These are phyloP conservation scores for Malania oleifera DNA, from an alignment of 164 flowering plant species.

Conservation along the genomic window DNA sequence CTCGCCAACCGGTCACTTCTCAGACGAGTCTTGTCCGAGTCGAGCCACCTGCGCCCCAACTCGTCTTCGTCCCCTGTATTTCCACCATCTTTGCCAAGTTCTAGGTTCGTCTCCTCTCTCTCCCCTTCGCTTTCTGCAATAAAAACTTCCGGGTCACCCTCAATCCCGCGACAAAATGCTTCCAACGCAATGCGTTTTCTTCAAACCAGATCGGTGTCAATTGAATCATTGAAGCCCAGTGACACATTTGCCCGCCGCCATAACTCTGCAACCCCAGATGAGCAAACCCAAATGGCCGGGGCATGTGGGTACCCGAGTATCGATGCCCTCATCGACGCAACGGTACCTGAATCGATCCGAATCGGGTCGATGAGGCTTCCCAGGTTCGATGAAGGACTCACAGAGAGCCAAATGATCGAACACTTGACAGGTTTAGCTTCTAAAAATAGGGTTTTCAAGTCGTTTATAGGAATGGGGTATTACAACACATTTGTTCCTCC, in stretches of 20 bases:
- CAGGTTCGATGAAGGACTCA: not conserved
- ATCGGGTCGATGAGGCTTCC: not conserved
- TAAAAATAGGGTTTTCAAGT: not conserved
- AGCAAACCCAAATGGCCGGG: not conserved
- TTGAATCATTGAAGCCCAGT: not conserved
- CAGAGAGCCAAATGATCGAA: constrained; percentile 3
- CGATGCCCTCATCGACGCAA: constrained; percentile 1
- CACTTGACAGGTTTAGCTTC: not conserved
- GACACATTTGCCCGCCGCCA: not conserved
- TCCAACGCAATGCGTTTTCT: too few species aligned
- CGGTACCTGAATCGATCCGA: not conserved
- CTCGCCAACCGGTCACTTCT: too few species aligned
- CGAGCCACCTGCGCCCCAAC: too few species aligned
- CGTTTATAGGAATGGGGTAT: not conserved
- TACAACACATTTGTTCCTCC: not conserved
- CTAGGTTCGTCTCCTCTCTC: too few species aligned
- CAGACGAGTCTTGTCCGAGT: too few species aligned
- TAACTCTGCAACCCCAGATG: not conserved
- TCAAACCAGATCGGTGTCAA: not conserved
- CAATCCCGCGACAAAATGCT: too few species aligned
- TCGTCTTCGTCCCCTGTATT: too few species aligned
- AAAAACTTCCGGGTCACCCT: too few species aligned
- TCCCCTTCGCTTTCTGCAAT: too few species aligned
- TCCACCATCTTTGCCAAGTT: too few species aligned
- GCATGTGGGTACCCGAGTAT: not conserved